phyloP scores from a whole-genome alignment of 208 protist genomes.

The Acanthamoeba lenticulata region DNA sequence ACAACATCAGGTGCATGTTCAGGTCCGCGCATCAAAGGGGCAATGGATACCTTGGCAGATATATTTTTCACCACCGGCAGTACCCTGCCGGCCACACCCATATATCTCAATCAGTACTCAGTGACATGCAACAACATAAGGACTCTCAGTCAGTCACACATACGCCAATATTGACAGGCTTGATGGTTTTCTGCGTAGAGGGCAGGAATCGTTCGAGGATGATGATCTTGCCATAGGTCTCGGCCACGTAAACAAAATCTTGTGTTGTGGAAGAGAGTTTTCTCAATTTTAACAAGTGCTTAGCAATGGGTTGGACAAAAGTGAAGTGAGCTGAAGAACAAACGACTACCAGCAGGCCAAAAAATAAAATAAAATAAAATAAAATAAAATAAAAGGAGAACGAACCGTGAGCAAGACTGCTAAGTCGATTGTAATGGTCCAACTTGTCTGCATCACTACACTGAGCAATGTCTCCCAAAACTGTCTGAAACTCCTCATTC shows the following conservation, averaged over 20 bases:
- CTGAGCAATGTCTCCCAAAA: neutral
- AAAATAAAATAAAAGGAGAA: no score
- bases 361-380: no score
- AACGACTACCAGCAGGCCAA: no score
- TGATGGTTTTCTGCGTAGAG: constrained; percentile 36
- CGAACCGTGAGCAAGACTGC: constrained; percentile 31
- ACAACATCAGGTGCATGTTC: neutral
- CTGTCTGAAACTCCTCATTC: constrained; percentile 30
- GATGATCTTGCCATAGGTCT: constrained; percentile 50
- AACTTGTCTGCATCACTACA: neutral
- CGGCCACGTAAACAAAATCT: constrained; percentile 51
- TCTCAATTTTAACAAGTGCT: no score
- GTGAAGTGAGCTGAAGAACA: no score
- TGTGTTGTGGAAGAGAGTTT: neutral
- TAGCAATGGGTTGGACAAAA: no score
- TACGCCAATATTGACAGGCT: constrained; percentile 29
- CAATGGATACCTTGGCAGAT: neutral
- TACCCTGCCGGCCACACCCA: neutral
- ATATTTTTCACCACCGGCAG: constrained; percentile 32
- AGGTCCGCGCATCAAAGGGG: neutral
- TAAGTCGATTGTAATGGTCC: constrained; percentile 9
- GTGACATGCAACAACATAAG: no score
- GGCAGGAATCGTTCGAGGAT: constrained; percentile 48
- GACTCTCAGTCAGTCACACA: no score
- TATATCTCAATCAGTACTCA: no score